Evolutionary conservation across 1,284 basidiomycete genomes (phyloP), one percentile per base, ranked within the genome.

Genomic region (Cutaneotrichosporon sp.): DNA sequence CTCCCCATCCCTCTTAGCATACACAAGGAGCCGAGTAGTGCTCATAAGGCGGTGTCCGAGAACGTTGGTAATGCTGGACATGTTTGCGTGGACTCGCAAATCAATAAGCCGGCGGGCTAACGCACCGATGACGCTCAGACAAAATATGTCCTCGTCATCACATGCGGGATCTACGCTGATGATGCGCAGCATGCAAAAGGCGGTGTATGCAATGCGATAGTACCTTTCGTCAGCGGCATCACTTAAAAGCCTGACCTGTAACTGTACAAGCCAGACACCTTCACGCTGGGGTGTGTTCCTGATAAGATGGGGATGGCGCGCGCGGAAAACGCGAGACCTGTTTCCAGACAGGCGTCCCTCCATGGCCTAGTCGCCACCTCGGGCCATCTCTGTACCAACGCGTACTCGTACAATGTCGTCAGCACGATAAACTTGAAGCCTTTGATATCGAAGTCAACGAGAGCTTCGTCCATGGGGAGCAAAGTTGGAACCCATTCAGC

Each of bases 181-280:
- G 22, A 61, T 57, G 5, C 56, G 52, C 15, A 61, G 51, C 2
- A 52, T 49, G 38, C 49, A 57, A 5, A 61, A 45, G 0, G 50
- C 55, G 1, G 55, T 54, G 42, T 61, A 59, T 4, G 54, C 54
- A 26, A 57, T 42, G 18, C 58, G 45, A n/a, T 59, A 61, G 21
- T 54, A 49, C 22, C 59, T 60, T 38, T 5, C 13, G 26, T 40
- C 26, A 46, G 36, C 8, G 4, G 4, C 17, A 10, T 30, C 26
- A 15, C 12, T 14, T 7, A 3, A 42, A 4, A 9, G 13, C 26
- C 49, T 18, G 4, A 50, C 49, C 49, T 22, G 35, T 48, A 39
- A 13, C 37, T 40, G 26, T 40, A 48, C 22, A 48, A 18, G n/a
- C 21, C 21, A 8, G 12, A 33, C 13, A 36, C 35, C 21, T 13